Percentiles rank a stretch among this genome's conserved stretches.
Evolutionary conservation across 2,329 filamentous ascomycete species (phyloP).

Genomic region (Mycocentrospora acerina): DNA sequence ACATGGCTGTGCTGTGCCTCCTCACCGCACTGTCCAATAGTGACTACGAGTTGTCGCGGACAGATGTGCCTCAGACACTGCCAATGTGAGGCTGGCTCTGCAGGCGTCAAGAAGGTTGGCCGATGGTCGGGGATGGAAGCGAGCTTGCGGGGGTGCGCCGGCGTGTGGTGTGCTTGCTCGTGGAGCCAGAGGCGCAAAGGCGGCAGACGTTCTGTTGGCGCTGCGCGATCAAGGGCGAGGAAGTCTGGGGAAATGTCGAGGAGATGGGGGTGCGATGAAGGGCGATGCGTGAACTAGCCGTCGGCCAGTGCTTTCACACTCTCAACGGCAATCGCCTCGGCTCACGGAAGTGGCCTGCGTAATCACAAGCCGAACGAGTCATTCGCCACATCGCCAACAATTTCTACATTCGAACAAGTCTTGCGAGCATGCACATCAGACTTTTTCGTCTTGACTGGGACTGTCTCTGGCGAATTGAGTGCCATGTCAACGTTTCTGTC

Average conservation of each 20-base stretch:
- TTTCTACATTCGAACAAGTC: no score
- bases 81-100: conserved; percentile 8
- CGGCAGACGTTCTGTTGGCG: no score
- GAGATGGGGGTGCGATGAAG: conserved; percentile 1
- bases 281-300: conserved; percentile 6
- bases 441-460: no score
- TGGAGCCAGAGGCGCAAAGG: no score
- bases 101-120: conserved; percentile 18
- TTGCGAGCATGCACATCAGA: no score
- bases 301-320: conserved; percentile 20
- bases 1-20: conserved; percentile 47
- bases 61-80: conserved; percentile 5
- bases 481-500: no score
- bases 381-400: conserved; percentile 6
- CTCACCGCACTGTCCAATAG: conserved; percentile 29
- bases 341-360: conserved; percentile 22
- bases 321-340: conserved; percentile 25
- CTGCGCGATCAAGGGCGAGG: background rate
- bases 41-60: conserved; percentile 6
- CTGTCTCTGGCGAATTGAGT: no score
- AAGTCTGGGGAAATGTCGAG: background rate
- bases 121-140: conserved; percentile 14
- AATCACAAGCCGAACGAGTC: conserved; percentile 24
- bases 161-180: conserved; percentile 6
- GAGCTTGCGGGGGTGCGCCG: conserved; percentile 28